These are phyloP conservation scores for Ampelocalamus luodianensis DNA, from an alignment of 176 grass and related monocot species.

Conservation along the genomic window DNA sequence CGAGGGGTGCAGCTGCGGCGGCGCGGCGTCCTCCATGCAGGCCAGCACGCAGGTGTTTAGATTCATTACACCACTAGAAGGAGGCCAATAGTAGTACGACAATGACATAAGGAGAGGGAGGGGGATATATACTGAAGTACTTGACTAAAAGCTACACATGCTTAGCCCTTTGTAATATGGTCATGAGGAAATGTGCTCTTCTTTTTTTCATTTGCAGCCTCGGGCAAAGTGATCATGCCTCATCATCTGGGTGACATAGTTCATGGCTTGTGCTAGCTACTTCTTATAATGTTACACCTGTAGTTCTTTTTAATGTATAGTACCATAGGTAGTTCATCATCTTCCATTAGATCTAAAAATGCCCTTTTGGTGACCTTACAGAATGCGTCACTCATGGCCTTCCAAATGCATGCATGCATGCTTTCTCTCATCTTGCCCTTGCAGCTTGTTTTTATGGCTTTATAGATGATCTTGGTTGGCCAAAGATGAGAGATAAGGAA, in stretches of 20 bases:
- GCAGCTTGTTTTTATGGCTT: conserved; percentile 1
- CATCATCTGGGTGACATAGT: conserved; percentile 25
- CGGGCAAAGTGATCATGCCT: conserved; percentile 36
- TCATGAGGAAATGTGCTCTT: conserved; percentile 47
- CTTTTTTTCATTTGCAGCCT: conserved; percentile 1
- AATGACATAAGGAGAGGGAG: conserved; percentile 5
- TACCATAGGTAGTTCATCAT: conserved; percentile 34
- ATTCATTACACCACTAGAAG: conserved; percentile 59
- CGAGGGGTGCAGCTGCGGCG: conserved; percentile 56
- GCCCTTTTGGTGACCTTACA: background rate
- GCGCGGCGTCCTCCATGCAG: conserved; percentile 40
- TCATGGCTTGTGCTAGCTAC: conserved; percentile 10
- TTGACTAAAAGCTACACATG: conserved; percentile 38
- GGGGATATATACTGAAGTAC: conserved; percentile 30
- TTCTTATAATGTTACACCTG: background rate
- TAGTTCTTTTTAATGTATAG: background rate
- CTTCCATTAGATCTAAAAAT: conserved; percentile 4
- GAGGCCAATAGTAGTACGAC: conserved; percentile 47
- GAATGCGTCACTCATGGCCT: conserved; percentile 7
- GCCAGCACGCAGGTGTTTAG: conserved; percentile 51
- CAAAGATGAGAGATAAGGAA: background rate
- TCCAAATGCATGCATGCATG: background rate
- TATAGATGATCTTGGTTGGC: conserved; percentile 20
- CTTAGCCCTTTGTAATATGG: conserved; percentile 50
- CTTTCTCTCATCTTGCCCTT: background rate